phyloP scores from a whole-genome alignment of 192 early-diverging fungal genomes.

The Mortierella alpina region DNA sequence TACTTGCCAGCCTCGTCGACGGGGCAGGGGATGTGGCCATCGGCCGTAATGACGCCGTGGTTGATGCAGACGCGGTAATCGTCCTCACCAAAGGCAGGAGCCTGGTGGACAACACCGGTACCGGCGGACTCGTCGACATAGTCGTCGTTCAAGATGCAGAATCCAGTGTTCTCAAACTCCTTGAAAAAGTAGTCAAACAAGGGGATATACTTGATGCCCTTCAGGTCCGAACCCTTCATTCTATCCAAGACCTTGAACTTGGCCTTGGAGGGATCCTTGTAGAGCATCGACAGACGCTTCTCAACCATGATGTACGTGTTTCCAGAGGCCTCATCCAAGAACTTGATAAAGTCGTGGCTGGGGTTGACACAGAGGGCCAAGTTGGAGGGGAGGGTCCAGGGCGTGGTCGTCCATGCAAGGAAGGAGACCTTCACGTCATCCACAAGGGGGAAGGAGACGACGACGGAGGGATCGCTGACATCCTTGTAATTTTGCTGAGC shows the following conservation, averaged over 20 bases:
- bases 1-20: slow-evolving; percentile 88
- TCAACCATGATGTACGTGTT: slow-evolving; percentile 87
- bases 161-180: slow-evolving; percentile 82
- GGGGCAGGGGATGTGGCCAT: slow-evolving; percentile 90
- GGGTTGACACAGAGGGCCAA: slow-evolving; percentile 94
- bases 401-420: slow-evolving; percentile 98
- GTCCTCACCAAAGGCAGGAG: slow-evolving; percentile 99
- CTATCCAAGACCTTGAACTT: slow-evolving; percentile 87
- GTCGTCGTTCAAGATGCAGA: slow-evolving; percentile 86
- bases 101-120: slow-evolving; percentile 98
- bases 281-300: slow-evolving; percentile 85
- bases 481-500: slow-evolving; percentile 98
- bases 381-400: slow-evolving; percentile 98
- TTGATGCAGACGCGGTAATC: slow-evolving; percentile 95
- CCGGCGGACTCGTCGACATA: slow-evolving; percentile 95
- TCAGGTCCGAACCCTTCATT: slow-evolving; percentile 81
- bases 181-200: slow-evolving; percentile 85
- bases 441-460: slow-evolving; percentile 93
- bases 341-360: slow-evolving; percentile 95
- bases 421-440: slow-evolving; percentile 81
- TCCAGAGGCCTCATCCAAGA: slow-evolving; percentile 86
- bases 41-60: slow-evolving; percentile 81
- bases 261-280: slow-evolving; percentile 96
- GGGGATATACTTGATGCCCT: slow-evolving; percentile 91
- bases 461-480: slow-evolving; percentile 94